Conservation (phyloP, 768 basidiomycete genomes). For the Lactarius hatsudake region DNA sequence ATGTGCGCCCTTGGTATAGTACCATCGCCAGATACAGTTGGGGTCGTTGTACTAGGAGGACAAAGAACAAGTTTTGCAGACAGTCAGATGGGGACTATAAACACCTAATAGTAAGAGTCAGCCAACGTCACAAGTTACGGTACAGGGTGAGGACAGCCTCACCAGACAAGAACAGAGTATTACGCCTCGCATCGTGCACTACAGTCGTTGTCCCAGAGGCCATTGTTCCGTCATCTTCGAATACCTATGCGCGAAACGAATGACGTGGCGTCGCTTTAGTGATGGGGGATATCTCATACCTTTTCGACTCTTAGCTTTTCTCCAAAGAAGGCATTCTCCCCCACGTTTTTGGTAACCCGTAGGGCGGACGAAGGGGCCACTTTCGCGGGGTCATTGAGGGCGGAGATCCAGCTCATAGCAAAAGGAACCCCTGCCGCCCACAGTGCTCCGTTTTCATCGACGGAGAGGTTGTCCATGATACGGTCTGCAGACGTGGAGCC, state of each 20-base stretch:
- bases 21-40: no score
- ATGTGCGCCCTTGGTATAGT: no score
- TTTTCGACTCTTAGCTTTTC: slow-evolving; percentile 59
- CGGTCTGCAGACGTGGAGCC: slow-evolving; percentile 38
- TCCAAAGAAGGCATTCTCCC: slow-evolving; percentile 51
- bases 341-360: slow-evolving; percentile 53
- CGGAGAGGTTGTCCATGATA: slow-evolving; percentile 56
- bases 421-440: slow-evolving; percentile 60
- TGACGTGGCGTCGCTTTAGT: background rate
- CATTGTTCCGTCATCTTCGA: slow-evolving; percentile 63
- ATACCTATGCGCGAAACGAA: slow-evolving; percentile 43
- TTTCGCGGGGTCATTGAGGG: slow-evolving; percentile 43
- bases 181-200: slow-evolving; percentile 51
- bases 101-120: slow-evolving; percentile 1
- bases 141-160: slow-evolving; percentile 23
- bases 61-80: slow-evolving; percentile 1
- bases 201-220: slow-evolving; percentile 56
- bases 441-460: slow-evolving; percentile 57
- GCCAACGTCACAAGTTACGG: background rate
- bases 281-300: slow-evolving; percentile 34
- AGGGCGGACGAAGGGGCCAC: slow-evolving; percentile 49
- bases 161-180: slow-evolving; percentile 60
- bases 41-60: background rate
- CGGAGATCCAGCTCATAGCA: slow-evolving; percentile 36
- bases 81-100: slow-evolving; percentile 7